A percentile compares a stretch with the other conserved stretches of the same genome.
Evolutionary conservation across 768 basidiomycete species (phyloP).

Genomic region (Kwoniella newhampshirensis): DNA sequence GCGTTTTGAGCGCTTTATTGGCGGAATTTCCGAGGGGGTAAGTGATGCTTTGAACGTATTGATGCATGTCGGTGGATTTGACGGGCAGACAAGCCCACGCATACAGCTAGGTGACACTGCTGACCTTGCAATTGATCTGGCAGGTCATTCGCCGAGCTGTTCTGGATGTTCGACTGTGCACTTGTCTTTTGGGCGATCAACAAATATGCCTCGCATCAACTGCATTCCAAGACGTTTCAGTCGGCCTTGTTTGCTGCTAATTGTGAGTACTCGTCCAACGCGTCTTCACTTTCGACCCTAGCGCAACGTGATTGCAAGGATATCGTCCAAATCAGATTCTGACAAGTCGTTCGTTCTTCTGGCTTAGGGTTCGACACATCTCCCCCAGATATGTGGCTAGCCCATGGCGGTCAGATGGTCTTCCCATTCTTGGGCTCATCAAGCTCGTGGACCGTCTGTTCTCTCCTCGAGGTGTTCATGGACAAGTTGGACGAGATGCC

Average conservation of each 20-base stretch:
- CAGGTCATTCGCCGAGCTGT: constrained; percentile 37
- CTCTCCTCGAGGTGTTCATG: constrained; percentile 36
- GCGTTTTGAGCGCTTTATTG: constrained; percentile 37
- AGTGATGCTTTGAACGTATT: too few species aligned
- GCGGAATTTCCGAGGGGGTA: constrained; percentile 39
- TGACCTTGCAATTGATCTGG: too few species aligned
- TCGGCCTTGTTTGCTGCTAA: constrained; percentile 40
- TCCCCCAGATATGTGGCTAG: constrained; percentile 37
- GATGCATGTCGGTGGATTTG: too few species aligned
- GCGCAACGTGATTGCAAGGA: neutral
- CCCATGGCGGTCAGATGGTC: constrained; percentile 33
- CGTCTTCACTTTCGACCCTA: neutral
- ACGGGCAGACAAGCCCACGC: too few species aligned
- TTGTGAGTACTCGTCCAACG: constrained; percentile 23
- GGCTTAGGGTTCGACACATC: constrained; percentile 38
- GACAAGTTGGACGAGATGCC: constrained; percentile 31
- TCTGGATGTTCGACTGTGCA: constrained; percentile 46
- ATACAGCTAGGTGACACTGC: too few species aligned
- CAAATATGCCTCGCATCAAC: constrained; percentile 30
- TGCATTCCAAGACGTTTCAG: constrained; percentile 13
- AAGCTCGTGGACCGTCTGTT: constrained; percentile 17
- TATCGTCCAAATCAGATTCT: neutral
- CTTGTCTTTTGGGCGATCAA: constrained; percentile 43
- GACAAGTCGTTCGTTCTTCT: neutral
- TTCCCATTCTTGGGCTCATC: constrained; percentile 41